Conservation (phyloP, 179 eudicot genomes). For the Beta lomatogona region DNA sequence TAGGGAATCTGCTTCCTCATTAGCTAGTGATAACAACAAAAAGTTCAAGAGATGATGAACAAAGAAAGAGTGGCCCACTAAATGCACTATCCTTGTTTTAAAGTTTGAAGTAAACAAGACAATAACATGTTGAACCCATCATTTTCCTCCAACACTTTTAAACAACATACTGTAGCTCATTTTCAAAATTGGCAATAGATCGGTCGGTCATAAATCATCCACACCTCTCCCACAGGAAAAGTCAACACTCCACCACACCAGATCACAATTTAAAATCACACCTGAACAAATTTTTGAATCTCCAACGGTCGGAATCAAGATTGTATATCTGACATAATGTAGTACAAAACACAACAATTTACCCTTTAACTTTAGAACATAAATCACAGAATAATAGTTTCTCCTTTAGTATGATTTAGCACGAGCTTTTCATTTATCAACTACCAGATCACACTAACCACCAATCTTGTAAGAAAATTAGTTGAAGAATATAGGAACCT, state of each 20-base stretch:
- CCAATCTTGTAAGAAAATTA: too few relatives aligned
- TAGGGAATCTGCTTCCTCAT: too few relatives aligned
- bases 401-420: too few relatives aligned
- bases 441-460: too few relatives aligned
- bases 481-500: too few relatives aligned
- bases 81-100: background rate
- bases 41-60: background rate
- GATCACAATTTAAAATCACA: constrained; percentile 11
- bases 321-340: background rate
- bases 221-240: background rate
- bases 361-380: too few relatives aligned
- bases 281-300: background rate
- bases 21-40: too few relatives aligned
- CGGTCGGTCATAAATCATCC: constrained; percentile 10
- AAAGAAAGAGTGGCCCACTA: constrained; percentile 7
- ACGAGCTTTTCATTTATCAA: too few relatives aligned
- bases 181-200: background rate
- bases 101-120: constrained; percentile 15
- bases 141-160: background rate
- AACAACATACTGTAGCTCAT: background rate
- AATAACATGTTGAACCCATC: background rate
- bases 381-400: too few relatives aligned
- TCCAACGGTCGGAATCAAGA: constrained; percentile 21
- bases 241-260: background rate
- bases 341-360: background rate